A percentile compares a stretch with the other conserved stretches of the same genome.
Evolutionary conservation across 1,284 basidiomycete species (phyloP).

Genomic region (Pterulicium gracile): DNA sequence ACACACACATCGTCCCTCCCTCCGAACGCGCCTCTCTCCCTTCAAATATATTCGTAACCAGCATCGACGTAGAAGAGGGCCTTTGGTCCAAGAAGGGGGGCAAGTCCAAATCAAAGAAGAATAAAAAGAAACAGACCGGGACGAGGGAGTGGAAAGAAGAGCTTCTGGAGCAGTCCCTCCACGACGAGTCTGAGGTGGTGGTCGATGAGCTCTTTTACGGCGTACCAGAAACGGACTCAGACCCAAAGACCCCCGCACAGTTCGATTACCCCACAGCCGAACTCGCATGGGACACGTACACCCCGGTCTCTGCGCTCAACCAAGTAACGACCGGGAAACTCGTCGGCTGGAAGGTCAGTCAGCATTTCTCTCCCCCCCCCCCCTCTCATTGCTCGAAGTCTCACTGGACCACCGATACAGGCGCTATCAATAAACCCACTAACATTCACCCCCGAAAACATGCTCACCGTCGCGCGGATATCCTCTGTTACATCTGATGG

Average conservation of each 20-base stretch:
- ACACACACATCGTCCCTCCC: conserved; percentile 44
- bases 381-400: conserved; percentile 3
- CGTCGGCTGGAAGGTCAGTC: conserved; percentile 44
- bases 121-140: conserved; percentile 18
- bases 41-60: conserved; percentile 53
- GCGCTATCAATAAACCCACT: conserved; percentile 39
- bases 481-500: conserved; percentile 14
- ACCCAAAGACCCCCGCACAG: neutral
- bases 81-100: conserved; percentile 16
- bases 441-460: conserved; percentile 41
- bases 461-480: conserved; percentile 32
- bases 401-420: conserved; percentile 18
- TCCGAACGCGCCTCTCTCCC: conserved; percentile 51
- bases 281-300: conserved; percentile 26
- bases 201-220: conserved; percentile 14
- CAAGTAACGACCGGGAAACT: conserved; percentile 25
- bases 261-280: conserved; percentile 32
- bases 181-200: conserved; percentile 9
- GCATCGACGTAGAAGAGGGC: conserved; percentile 52
- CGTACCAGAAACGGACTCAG: conserved; percentile 7
- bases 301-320: conserved; percentile 18
- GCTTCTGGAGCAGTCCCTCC: conserved; percentile 8
- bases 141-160: conserved; percentile 10
- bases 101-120: neutral
- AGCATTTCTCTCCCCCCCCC: too few relatives aligned